Base-by-base conservation (phyloP, 1,139 yeast genomes). In the Yamadazyma atlantica region DNA sequence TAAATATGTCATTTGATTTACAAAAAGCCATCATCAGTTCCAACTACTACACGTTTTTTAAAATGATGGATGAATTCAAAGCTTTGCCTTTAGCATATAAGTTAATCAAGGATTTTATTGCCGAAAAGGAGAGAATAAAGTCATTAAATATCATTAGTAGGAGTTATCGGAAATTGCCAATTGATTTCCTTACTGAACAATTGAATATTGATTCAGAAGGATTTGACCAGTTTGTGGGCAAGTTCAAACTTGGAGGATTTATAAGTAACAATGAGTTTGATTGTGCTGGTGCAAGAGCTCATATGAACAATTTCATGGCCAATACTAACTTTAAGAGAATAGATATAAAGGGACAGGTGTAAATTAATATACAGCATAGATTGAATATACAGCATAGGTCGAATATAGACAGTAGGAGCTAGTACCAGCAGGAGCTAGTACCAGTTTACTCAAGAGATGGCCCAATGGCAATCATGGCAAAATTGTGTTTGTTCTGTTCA, bases 331-430 rank as follows among this genome's bases (percentile, higher is more conserved):
- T 75, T 48, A 75, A 69, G 42, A 84, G 76, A 54, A 81, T 90
- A n/a, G 97, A 90, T 56, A 89, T 90, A 43, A 90, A 89, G 64
- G 97, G 97, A 0, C 97, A 90, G 58, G 73, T 84, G 14, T 85
- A 57, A 55, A 24, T 11, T 11, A 24, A 12, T 12, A 24, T 7
- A 11, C 22, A 19, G 22, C 6, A 9, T 19, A 19, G 9, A 6
- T 19, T 19, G 9, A 6, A 19, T 25, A 8, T 6, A 25, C 29
- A 25, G n/a, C 10, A 14, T 25, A 25, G n/a, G n/a, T n/a, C n/a
- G n/a, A n/a, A n/a, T n/a, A n/a, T n/a, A n/a, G n/a, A n/a, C n/a
- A n/a, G n/a, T n/a, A n/a, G n/a, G n/a, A n/a, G n/a, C n/a, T n/a
- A n/a, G n/a, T n/a, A n/a, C n/a, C n/a, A n/a, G n/a, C n/a, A n/a